Base-by-base conservation (phyloP, 1,284 basidiomycete genomes). In the Earliella scabrosa region DNA sequence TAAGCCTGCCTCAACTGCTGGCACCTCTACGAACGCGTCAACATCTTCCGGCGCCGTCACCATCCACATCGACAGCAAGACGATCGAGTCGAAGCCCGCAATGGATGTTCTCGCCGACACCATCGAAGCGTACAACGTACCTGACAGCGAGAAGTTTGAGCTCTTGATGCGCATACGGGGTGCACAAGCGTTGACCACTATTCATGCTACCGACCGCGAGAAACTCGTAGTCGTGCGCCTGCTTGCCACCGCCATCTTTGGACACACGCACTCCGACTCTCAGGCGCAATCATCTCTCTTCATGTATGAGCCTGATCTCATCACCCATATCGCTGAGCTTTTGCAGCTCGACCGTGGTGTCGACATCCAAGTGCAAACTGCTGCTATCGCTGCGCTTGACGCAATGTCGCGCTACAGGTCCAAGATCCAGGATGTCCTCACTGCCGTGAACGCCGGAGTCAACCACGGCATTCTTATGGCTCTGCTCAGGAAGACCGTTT, bases 381-480 rank as follows among this genome's bases (percentile, higher is more conserved):
- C 92, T 3, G 92, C 95, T 13, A 81, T 99, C 54, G 85, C 92
- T 47, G 92, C 94, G 10, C 79, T 99, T 50, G 97, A 99, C 71
- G 93, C 93, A 4, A 83, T 97, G 54, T 90, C 88, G 4, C 83
- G 93, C 60, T 97, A 97, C 70, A 85, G 93, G 54, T 80, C 77
- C 60, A 93, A 90, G 69, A 82, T 93, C 35, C 85, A 87, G 61
- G 97, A 98, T 68, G 94, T 98, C 27, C 77, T 98, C 40, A 89
- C 90, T 14, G 88, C 96, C 1, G 85, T 98, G 46, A 97, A 97
- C 68, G 96, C 95, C 18, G 95, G 95, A 48, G 94, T 98, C 58
- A 98, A 95, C 67, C 97, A 99, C 69, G 97, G 97, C 14, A 90
- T 95, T 45, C 75, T 98, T 31, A 93, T 98, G 89, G 87, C 90